Evolutionary conservation across 495 filamentous ascomycete genomes (phyloP), one percentile per base, ranked within the genome.

Genomic region (Xylaria palmicola): DNA sequence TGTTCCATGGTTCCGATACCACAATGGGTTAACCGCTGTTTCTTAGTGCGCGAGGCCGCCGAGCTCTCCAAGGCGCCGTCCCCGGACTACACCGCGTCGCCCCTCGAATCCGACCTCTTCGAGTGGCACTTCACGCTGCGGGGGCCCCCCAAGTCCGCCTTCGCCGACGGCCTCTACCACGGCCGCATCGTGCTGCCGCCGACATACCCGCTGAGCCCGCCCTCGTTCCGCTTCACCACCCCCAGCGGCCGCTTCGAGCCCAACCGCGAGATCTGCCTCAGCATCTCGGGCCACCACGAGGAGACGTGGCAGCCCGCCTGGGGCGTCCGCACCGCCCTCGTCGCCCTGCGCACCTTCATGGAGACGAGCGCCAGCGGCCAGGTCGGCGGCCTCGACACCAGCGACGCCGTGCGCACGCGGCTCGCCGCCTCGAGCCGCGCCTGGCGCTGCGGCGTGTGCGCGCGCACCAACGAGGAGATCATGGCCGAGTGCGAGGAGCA

Each of bases 71-170:
- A 77, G 66, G 80, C 87, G 54, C 89, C 92, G 5, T 91, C 90
- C 3, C 80, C 91, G 22, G 90, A 93, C 76, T 92, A 90, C 76
- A 84, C 88, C 68, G 94, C 94, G 44, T 70, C 82, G 3, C 94
- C 94, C 2, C 83, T 92, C 64, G 91, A 96, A 68, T 76, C 83
- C 47, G 91, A 97, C 77, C 89, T 98, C 62, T 96, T 96, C 79
- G 93, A 97, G 79, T 98, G 94, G 94, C 94, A 98, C 83, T 98
- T 98, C 83, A 98, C 94, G 0, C 77, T 98, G n/a, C 85, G 86
- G 49, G 94, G 94, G 1, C 94, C 94, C 0, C 94, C 94, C 0
- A 78, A 82, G 9, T 89, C 90, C 20, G 82, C 89, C 30, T 98
- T 93, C 80, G 81, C 85, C 19, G 65, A 70, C 8, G 94, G 94